A percentile compares a stretch with the other conserved stretches of the same genome.
Conservation (phyloP, 1,284 basidiomycete species). For the Ganoderma sinense region DNA sequence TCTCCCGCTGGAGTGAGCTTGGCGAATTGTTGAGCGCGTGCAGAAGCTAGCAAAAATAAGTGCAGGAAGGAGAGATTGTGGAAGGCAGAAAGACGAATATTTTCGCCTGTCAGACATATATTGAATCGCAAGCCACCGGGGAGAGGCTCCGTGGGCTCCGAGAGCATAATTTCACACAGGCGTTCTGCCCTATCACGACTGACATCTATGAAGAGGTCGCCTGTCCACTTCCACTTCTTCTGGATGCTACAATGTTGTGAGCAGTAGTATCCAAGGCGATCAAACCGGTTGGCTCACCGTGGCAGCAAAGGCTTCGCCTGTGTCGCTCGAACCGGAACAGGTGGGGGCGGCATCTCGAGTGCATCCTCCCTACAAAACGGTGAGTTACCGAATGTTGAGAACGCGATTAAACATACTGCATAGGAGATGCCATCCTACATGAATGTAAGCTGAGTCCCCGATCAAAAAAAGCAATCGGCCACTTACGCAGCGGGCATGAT, state of each 20-base stretch:
- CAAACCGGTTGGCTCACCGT: conserved; percentile 14
- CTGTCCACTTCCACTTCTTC: conserved; percentile 47
- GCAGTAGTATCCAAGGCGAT: neutral
- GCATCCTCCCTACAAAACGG: conserved; percentile 19
- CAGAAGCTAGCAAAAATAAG: conserved; percentile 55
- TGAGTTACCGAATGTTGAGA: neutral
- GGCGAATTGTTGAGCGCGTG: conserved; percentile 58
- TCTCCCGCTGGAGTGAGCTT: conserved; percentile 48
- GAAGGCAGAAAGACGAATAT: conserved; percentile 54
- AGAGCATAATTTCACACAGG: conserved; percentile 56
- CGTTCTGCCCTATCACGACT: conserved; percentile 44
- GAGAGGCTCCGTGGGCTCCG: conserved; percentile 50
- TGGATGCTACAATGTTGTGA: conserved; percentile 21
- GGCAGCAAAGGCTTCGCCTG: conserved; percentile 14
- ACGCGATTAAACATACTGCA: conserved; percentile 31
- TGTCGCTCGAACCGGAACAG: neutral
- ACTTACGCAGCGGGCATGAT: conserved; percentile 54
- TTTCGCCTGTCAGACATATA: conserved; percentile 48
- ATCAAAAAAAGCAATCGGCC: neutral
- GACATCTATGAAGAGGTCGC: conserved; percentile 42
- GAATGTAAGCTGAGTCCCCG: neutral
- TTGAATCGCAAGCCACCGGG: conserved; percentile 57
- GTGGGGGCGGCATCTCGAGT: conserved; percentile 16
- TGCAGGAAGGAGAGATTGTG: conserved; percentile 54
- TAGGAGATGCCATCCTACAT: conserved; percentile 45